These are phyloP conservation scores for Aspergillus wentii DNA, from an alignment of 495 filamentous ascomycete species.

Conservation along the genomic window DNA sequence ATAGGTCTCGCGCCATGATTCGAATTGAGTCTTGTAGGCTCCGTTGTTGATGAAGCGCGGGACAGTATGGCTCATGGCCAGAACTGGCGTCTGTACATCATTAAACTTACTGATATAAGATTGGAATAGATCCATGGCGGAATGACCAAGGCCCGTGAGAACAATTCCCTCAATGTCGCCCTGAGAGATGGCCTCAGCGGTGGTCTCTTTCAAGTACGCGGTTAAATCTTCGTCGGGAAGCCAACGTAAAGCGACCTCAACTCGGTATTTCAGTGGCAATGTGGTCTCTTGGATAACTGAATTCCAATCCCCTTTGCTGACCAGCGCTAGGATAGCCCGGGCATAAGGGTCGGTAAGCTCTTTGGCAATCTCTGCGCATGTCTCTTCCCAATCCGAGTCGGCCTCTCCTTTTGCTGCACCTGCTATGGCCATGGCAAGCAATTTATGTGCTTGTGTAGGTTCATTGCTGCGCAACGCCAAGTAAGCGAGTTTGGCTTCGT, in stretches of 20 bases:
- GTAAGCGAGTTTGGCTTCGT: slow-evolving; percentile 54
- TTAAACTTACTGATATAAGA: slow-evolving; percentile 82
- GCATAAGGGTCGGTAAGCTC: slow-evolving; percentile 78
- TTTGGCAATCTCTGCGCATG: slow-evolving; percentile 56
- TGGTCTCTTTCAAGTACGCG: slow-evolving; percentile 61
- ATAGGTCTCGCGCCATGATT: slow-evolving; percentile 78
- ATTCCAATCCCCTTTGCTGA: slow-evolving; percentile 83
- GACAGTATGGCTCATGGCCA: slow-evolving; percentile 74
- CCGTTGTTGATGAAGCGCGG: slow-evolving; percentile 75
- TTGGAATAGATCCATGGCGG: slow-evolving; percentile 76
- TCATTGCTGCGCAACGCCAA: slow-evolving; percentile 38
- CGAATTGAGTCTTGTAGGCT: slow-evolving; percentile 50
- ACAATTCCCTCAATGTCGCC: slow-evolving; percentile 88
- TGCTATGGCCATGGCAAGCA: slow-evolving; percentile 51
- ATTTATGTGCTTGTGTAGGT: slow-evolving; percentile 41
- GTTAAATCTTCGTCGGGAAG: slow-evolving; percentile 74
- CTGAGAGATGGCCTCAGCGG: slow-evolving; percentile 56
- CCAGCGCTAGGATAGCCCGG: slow-evolving; percentile 85
- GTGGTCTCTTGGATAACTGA: slow-evolving; percentile 76
- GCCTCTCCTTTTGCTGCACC: slow-evolving; percentile 49
- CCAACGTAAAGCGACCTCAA: slow-evolving; percentile 81
- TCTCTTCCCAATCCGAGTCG: slow-evolving; percentile 51
- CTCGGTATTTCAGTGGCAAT: slow-evolving; percentile 77
- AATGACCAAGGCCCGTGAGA: slow-evolving; percentile 77
- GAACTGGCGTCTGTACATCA: slow-evolving; percentile 84